Base-by-base conservation (phyloP, 1,284 basidiomycete genomes). In the Cryptococcus depauperatus region DNA sequence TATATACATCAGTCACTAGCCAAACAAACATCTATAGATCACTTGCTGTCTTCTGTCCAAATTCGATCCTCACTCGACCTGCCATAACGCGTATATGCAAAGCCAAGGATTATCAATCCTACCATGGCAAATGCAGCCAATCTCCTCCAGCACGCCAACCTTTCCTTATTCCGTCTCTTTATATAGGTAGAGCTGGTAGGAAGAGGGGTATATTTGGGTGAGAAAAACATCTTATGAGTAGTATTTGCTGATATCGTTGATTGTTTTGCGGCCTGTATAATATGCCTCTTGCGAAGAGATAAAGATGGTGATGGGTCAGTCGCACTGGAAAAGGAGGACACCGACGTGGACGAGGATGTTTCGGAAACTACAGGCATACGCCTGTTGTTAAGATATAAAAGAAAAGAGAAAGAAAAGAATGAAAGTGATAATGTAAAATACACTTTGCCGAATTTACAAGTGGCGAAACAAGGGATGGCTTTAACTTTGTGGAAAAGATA, bases 141-240 rank as follows among this genome's bases (percentile, higher is more conserved):
- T 37, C 62, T 51, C 47, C 66, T 69, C 66, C 66, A 69, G 2
- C 50, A 46, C 8, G 58, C 39, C 32, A 66, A 27, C 10, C 65
- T 62, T 21, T 56, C 59, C 22, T 58, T 59, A 26, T 58, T 46
- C 9, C 64, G 48, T 37, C 58, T 58, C 22, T 63, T 51, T 18
- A 41, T 43, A 7, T 14, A 19, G 44, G 53, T 52, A 9, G 57
- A 38, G 35, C 48, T 57, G n/a, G 61, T 66, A 13, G 68, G 68
- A 4, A 70, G 54, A 30, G 66, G 64, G 11, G 62, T 48, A 49
- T 70, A 70, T 46, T 68, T 66, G 29, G 64, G 52, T 27, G 53
- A 47, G 27, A 46, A 45, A 52, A 70, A 70, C 68, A 70, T 70
- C 23, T 34, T 18, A 26, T 34, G 19, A 13, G 44, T 34, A 21